phyloP scores from a whole-genome alignment of 2,329 filamentous ascomycete genomes.

The Ophiostoma novo-ulmi region DNA sequence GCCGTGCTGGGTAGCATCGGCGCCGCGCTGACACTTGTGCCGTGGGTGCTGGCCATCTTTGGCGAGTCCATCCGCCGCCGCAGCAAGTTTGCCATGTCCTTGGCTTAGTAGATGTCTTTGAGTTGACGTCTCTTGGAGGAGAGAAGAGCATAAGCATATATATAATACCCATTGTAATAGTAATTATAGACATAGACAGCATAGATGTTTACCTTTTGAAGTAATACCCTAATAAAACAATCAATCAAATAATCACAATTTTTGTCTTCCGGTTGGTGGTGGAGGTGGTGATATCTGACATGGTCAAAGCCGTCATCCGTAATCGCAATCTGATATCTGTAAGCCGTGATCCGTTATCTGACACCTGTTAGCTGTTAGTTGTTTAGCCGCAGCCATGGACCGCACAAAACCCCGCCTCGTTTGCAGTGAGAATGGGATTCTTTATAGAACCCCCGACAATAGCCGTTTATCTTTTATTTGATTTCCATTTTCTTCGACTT shows the following conservation, averaged over 20 bases:
- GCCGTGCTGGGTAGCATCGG: constrained; percentile 72
- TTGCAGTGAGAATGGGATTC: background rate
- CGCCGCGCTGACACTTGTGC: constrained; percentile 66
- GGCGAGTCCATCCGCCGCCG: constrained; percentile 69
- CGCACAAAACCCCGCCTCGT: background rate
- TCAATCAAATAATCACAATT: background rate
- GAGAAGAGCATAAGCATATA: background rate
- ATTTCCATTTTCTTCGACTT: no score
- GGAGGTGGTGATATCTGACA: background rate
- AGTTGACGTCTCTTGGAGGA: background rate
- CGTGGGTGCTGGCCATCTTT: constrained; percentile 77
- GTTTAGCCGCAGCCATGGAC: background rate
- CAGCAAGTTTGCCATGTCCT: constrained; percentile 66
- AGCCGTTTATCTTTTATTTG: background rate
- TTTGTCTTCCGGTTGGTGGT: background rate
- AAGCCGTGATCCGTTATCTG: background rate
- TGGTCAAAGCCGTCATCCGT: background rate
- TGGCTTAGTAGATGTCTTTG: background rate
- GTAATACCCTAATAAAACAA: background rate
- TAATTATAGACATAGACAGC: background rate
- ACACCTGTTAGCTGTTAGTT: background rate
- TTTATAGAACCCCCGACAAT: background rate
- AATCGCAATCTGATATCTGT: background rate
- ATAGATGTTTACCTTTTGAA: background rate
- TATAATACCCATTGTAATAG: background rate